Evolutionary conservation across 78 protist species (phyloP), one percentile per base, ranked within the genome.

Genomic region (Polysphondylium violaceum): DNA sequence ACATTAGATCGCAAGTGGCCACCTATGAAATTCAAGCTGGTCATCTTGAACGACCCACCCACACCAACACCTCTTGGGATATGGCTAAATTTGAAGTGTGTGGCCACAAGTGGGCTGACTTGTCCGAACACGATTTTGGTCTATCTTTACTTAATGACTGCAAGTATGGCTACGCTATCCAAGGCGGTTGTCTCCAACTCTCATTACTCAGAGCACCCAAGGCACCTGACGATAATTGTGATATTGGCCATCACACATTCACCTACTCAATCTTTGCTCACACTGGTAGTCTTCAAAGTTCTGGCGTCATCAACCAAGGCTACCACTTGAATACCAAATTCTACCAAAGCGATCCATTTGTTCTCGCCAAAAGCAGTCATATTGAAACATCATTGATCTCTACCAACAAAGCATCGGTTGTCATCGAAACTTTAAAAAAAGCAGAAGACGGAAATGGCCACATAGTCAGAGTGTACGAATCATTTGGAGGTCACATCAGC

Each of bases 41-140:
- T 25, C 94, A 89, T 64, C 19, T 96, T 4, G 67, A 76, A 35
- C 58, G 98, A 9, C 97, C 97, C 64, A 95, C 96, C 0, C 97
- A 94, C 77, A n/a, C 25, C 25, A 96, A 96, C 59, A 91, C 98
- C 7, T 25, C 76, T 12, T 96, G 97, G 97, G 98, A 96, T 65
- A 27, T 75, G 31, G 97, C 97, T 31, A 94, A 90, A 44, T 94
- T 94, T 23, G 96, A 93, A 68, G 96, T 95, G 0, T 89, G 94
- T 29, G 97, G 87, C 2, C 97, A 96, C 58, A 44, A 61, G 17
- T 96, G 93, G 94, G 95, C 90, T 0, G 96, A 94, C 29, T 60
- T 96, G 11, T 63, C 87, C 1, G 97, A 96, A 74, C 69, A 63
- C 56, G 94, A 65, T 16, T 77, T 69, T 60, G 98, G 98, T 58